Evolutionary conservation across 108 stramenopile genomes (phyloP), one percentile per base, ranked within the genome.

Genomic region (Cyclotella choctawhatcheeana): DNA sequence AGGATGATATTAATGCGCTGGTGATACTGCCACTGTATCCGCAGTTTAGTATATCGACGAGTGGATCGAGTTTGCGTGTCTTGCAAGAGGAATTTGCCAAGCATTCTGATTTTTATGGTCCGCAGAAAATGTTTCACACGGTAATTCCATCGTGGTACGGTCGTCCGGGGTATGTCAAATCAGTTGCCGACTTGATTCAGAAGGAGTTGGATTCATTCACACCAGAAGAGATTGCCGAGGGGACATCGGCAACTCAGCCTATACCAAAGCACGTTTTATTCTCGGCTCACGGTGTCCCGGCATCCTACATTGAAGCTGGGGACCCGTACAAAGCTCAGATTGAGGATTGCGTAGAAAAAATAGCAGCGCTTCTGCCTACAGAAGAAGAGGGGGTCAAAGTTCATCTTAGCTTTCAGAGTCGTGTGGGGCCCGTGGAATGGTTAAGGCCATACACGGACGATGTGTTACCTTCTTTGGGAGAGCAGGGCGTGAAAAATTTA

Each of bases 341-440:
- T 66, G 69, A 87, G 58, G 85, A 89, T 55, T 96, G 94, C 67
- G 90, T 96, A 14, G 80, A 83, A 16, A 60, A 56, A 27, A 93
- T 96, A 65, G 44, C 34, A 22, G 73, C 73, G n/a, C 52, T 77
- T 13, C 71, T 96, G 45, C 88, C 88, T 29, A 59, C 84, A 21
- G 84, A 84, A 44, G 71, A 86, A 35, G 76, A 90, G 31, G 84
- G 82, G 27, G 86, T 95, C 30, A 80, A 91, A 70, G 79, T 93
- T 17, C 96, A 97, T 71, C 76, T 96, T 32, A 88, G 87, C 55
- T 97, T 91, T 72, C 99, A 99, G 84, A 89, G 88, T 56, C 84
- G 98, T 24, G 99, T 99, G 14, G 99, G 99, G 4, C 97, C 97
- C 22, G 92, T 99, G 50, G 96, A 99, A 79, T 99, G 99, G 99